Evolutionary conservation across 768 basidiomycete genomes (phyloP), one percentile per base, ranked within the genome.

Genomic region (Tylopilus sp.): DNA sequence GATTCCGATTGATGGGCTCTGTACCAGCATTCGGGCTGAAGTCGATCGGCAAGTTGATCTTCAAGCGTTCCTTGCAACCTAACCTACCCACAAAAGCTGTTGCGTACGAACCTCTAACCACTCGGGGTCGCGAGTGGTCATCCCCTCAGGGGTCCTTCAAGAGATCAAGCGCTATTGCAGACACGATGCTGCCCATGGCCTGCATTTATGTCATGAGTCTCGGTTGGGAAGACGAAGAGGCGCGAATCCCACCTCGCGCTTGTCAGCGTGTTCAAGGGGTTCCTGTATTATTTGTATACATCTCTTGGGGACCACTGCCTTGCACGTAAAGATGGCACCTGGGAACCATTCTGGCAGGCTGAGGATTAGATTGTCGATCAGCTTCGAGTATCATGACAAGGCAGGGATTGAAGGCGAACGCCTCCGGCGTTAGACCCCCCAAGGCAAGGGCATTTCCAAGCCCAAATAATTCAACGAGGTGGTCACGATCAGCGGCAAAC

Each of bases 381-480:
- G 11, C 25, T 18, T 15, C 5, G 3, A 8, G 10, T 20, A 15
- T 8, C 6, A 11, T 2, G n/a, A 9, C 8, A 26, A 20, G 25
- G 18, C n/a, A 21, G 10, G 0, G 18, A 5, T 12, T 1, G 30
- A 67, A 67, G 10, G 57, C 48, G 1, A 59, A 46, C 4, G 10
- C 6, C 26, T 61, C 62, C 4, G 59, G 65, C n/a, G 53, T 55
- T 4, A 61, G 26, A 6, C 30, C 20, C 40, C 44, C 51, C 36
- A 66, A 17, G 1, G 58, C 51, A 13, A 65, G 17, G 9, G 23
- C 4, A 5, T 67, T 36, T 5, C 72, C 73, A 11, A 62, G 58
- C 36, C 75, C 69, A 5, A 74, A 69, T 4, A 75, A 54, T 9
- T 69, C 53, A 12, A 77, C 67, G 51, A 73, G 70, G 28, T 64